Evolutionary conservation across 768 basidiomycete species (phyloP), one percentile per base, ranked within the genome.

Genomic region (Leccinellum luteum): DNA sequence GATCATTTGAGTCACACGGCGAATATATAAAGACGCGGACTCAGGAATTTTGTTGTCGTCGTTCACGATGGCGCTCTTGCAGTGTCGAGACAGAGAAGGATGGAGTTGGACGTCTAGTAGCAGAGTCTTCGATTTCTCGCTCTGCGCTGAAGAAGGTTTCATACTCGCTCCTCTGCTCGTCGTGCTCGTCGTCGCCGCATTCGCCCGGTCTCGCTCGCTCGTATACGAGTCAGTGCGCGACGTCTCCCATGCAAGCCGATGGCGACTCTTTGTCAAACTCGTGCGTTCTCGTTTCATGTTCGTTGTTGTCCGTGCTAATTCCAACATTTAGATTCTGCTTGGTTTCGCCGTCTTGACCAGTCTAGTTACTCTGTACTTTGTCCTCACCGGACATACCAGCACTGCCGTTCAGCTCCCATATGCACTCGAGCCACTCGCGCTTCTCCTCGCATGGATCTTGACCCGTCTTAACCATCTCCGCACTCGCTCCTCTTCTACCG

Each of bases 81-180:
- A 58, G 13, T 88, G 87, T 65, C 77, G 69, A 48, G 79, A 86
- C 65, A 44, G 57, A 9, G 87, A 92, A 61, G 89, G 90, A 55
- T 92, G 90, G 86, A 70, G 69, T 9, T 74, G 79, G 15, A 73
- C 85, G 17, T 93, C 92, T 0, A 69, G 58, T 0, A 62, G 73
- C 0, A 81, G 92, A 53, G 74, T 79, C 14, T 91, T 93, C 68
- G 94, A 95, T 69, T 61, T 86, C 9, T 90, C 92, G 1, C 81
- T 84, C 14, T 96, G 94, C 69, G 90, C 88, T 61, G 88, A 95
- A 64, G 87, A 92, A 60, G 87, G 84, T 14, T 66, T 87, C 44
- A 31, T 94, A 0, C 69, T 92, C 1, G 78, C 89, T 0, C 58
- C 75, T 4, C 64, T 87, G 0, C 75, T 88, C 52, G 74, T 74